These are phyloP conservation scores for Entomortierella parvispora DNA, from an alignment of 192 early-diverging fungal genomes.

Conservation along the genomic window DNA sequence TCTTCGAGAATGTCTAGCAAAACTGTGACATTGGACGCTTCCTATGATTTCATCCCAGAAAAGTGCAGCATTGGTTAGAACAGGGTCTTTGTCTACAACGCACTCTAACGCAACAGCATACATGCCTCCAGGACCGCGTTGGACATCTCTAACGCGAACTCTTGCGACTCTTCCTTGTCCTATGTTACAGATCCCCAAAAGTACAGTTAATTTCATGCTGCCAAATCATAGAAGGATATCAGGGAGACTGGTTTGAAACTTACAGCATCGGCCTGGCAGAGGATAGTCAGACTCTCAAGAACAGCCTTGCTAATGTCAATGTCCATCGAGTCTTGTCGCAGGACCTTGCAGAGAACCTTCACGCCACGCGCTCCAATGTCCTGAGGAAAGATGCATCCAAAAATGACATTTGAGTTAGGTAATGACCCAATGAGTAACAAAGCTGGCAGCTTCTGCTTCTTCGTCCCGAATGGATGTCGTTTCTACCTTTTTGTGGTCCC, in stretches of 20 bases:
- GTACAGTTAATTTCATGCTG: not conserved
- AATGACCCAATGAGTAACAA: no score
- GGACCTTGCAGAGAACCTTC: slow-evolving; percentile 73
- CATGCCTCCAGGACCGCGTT: slow-evolving; percentile 25
- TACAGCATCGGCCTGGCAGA: slow-evolving; percentile 67
- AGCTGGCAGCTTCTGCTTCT: no score
- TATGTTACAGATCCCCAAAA: not conserved
- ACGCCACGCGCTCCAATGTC: slow-evolving; percentile 88
- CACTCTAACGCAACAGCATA: not conserved
- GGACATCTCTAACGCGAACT: slow-evolving; percentile 34
- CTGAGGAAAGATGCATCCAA: slow-evolving; percentile 46
- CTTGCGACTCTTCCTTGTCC: slow-evolving; percentile 31
- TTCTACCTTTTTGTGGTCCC: slow-evolving; percentile 80
- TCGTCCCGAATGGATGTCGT: no score
- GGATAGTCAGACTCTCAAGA: slow-evolving; percentile 87
- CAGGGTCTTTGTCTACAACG: no score
- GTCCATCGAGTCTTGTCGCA: slow-evolving; percentile 87
- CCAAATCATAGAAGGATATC: not conserved
- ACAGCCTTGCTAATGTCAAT: slow-evolving; percentile 86
- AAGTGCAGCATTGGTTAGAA: slow-evolving; percentile 53
- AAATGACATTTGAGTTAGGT: not conserved
- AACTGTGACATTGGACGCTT: slow-evolving; percentile 75
- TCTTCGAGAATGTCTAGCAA: slow-evolving; percentile 91
- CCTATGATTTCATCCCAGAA: slow-evolving; percentile 40
- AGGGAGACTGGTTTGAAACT: slow-evolving; percentile 5